Conservation (phyloP, 2,329 filamentous ascomycete genomes). For the Lachnellula willkommii region DNA sequence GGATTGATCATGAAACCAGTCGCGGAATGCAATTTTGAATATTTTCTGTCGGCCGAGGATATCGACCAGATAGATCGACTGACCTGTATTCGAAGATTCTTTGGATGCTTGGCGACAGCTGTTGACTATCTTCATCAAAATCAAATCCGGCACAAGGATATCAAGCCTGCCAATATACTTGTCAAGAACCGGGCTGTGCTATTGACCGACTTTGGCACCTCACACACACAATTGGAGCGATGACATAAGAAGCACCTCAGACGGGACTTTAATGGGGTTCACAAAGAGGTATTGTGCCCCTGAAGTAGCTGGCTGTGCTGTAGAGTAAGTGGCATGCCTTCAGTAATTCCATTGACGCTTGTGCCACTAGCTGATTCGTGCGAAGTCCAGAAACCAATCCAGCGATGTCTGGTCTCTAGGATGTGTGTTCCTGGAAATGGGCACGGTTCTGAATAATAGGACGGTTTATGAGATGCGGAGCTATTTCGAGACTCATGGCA, state of each 20-base stretch:
- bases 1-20: constrained; percentile 23
- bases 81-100: constrained; percentile 11
- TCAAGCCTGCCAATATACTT: constrained; percentile 12
- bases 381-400: background rate
- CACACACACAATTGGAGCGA: background rate
- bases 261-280: background rate
- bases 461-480: background rate
- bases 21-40: constrained; percentile 13
- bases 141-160: constrained; percentile 8
- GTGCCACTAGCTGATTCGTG: too few relatives aligned
- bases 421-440: constrained; percentile 18
- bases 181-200: constrained; percentile 2
- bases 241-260: constrained; percentile 9
- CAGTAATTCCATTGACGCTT: too few relatives aligned
- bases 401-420: constrained; percentile 19
- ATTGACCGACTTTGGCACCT: constrained; percentile 12
- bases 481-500: too few relatives aligned
- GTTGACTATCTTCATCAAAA: constrained; percentile 13
- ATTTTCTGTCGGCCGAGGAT: background rate
- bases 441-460: constrained; percentile 6
- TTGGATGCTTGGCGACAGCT: constrained; percentile 22
- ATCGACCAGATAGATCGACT: constrained; percentile 11
- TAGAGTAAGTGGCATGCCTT: too few relatives aligned
- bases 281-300: constrained; percentile 8
- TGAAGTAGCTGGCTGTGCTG: constrained; percentile 5